phyloP scores from a whole-genome alignment of 768 basidiomycete genomes.

The Phylloporus rhodoxanthus region DNA sequence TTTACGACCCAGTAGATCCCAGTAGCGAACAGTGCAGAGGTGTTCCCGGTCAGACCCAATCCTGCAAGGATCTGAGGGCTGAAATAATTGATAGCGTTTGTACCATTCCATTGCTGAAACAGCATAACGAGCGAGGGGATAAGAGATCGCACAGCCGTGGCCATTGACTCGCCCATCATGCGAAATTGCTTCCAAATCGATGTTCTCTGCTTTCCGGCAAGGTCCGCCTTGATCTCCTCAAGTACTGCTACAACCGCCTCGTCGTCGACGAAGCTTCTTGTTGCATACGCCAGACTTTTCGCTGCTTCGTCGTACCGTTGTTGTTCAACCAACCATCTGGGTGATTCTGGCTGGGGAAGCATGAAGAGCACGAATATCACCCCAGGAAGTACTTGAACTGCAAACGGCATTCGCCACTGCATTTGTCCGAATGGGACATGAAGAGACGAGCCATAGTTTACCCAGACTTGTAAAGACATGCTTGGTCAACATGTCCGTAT shows the following conservation, averaged over 20 bases:
- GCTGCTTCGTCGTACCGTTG: conserved; percentile 39
- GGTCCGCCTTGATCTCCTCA: conserved; percentile 45
- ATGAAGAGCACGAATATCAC: conserved; percentile 42
- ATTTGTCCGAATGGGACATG: conserved; percentile 34
- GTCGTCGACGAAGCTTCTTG: conserved; percentile 30
- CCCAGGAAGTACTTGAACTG: conserved; percentile 48
- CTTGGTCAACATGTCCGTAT: background rate
- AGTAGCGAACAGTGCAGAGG: conserved; percentile 44
- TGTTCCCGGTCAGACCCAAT: conserved; percentile 42
- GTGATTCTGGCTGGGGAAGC: conserved; percentile 49
- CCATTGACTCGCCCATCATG: conserved; percentile 41
- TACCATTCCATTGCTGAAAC: conserved; percentile 47
- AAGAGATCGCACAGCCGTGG: conserved; percentile 39
- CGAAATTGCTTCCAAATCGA: conserved; percentile 33
- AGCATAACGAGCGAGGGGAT: conserved; percentile 45
- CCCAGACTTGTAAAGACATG: conserved; percentile 35
- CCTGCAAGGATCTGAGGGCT: conserved; percentile 46
- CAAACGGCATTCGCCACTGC: conserved; percentile 52
- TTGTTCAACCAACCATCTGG: conserved; percentile 50
- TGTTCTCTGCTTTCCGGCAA: conserved; percentile 36
- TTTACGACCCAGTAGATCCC: conserved; percentile 39
- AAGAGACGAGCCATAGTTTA: conserved; percentile 40
- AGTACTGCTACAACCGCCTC: conserved; percentile 33
- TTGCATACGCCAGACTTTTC: conserved; percentile 33
- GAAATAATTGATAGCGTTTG: conserved; percentile 53